These are phyloP conservation scores for Thyridium curvatum DNA, from an alignment of 2,329 filamentous ascomycete genomes.

Conservation along the genomic window DNA sequence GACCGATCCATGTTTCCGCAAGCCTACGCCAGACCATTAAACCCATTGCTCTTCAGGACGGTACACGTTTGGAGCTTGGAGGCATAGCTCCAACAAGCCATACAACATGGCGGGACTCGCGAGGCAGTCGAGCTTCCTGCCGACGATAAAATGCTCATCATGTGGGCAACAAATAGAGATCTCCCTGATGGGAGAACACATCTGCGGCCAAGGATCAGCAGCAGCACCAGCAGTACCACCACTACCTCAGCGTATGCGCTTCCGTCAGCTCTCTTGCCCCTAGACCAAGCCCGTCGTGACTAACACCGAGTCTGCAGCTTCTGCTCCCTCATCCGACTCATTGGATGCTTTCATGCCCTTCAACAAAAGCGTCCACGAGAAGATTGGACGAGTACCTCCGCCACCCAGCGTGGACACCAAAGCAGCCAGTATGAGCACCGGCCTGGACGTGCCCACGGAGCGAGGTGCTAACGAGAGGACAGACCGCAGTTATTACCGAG, in stretches of 20 bases:
- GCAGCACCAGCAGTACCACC: no score
- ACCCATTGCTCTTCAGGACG: no score
- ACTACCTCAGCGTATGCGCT: constrained; percentile 38
- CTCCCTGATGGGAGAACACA: constrained; percentile 77
- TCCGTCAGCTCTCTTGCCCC: neutral
- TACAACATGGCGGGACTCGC: constrained; percentile 15
- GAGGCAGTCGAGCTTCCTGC: constrained; percentile 65
- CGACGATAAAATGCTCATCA: constrained; percentile 81
- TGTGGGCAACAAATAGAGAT: constrained; percentile 77
- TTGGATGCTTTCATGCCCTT: constrained; percentile 31
- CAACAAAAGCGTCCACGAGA: constrained; percentile 27
- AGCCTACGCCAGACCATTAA: neutral
- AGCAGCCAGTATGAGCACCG: constrained; percentile 46
- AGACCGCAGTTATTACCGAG: constrained; percentile 50
- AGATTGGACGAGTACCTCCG: constrained; percentile 35
- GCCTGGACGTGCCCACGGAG: neutral
- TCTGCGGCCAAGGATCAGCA: constrained; percentile 46
- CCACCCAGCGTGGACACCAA: constrained; percentile 50
- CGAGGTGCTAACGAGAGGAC: constrained; percentile 21
- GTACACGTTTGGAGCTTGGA: no score
- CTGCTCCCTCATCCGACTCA: constrained; percentile 11
- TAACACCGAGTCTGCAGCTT: constrained; percentile 7
- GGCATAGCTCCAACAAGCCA: neutral
- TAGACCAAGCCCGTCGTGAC: constrained; percentile 7
- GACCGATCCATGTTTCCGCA: no score